Base-by-base conservation (phyloP, 805 yeast genomes). In the Barnettozyma pratensis region DNA sequence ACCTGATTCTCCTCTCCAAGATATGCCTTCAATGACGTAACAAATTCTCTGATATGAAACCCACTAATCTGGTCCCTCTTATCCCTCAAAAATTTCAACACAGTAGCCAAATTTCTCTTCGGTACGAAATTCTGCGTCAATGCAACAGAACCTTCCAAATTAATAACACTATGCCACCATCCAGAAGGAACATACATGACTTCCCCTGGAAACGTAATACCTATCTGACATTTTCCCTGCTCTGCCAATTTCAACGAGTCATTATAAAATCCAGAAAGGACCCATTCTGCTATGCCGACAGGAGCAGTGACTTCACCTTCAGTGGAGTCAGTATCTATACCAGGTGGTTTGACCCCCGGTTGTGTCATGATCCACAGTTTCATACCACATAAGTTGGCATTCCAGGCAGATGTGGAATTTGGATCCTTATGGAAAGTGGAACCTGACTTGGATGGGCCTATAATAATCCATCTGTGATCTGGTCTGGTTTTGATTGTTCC, bases 161-260 rank as follows among this genome's bases (percentile, higher is more conserved):
- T 90, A n/a, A 90, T 87, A 31, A 91, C 97, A 42, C 82, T 72
- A 70, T 90, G 97, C 97, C 97, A 90, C 97, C 97, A 90, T 1
- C 96, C 95, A n/a, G 90, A 76, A 4, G 97, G 97, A 7, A 90
- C 97, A 62, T 85, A 80, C 74, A 89, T 77, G 51, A 89, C 84
- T 62, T 91, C 95, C 6, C 91, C 92, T 0, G 89, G 85, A 54
- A 79, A 80, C 0, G 95, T 85, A 11, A 90, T 71, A 0, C 88
- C 94, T 25, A 90, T 79, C 25, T 73, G 60, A 56, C 87, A 83
- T 26, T 75, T 73, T 26, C 69, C 62, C 38, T 56, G 52, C 47
- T 76, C 74, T 12, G 79, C 76, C 41, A 84, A 61, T 50, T 73
- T 76, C 19, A 79, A 66, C 5, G 83, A 73, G 60, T 85, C 94